These are phyloP conservation scores for Cetradonia linearis DNA, from an alignment of 495 filamentous ascomycete species.

Conservation along the genomic window DNA sequence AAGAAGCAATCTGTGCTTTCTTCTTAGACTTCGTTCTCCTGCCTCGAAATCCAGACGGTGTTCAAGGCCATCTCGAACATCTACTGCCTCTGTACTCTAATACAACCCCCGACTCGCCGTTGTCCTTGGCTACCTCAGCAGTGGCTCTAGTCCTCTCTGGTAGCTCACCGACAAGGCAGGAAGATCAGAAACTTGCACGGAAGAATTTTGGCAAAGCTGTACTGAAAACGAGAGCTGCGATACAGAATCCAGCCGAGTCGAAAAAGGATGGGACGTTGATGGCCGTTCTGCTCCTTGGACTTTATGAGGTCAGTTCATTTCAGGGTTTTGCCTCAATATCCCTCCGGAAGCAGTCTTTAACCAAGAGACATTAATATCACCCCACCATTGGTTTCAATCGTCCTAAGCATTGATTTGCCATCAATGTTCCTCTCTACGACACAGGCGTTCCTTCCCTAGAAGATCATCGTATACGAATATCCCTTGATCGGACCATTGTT, in stretches of 20 bases:
- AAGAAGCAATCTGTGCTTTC: constrained; percentile 45
- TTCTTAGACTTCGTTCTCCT: constrained; percentile 46
- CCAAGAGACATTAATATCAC: background rate
- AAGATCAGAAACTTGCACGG: constrained; percentile 32
- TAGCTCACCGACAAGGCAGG: constrained; percentile 37
- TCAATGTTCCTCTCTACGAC: background rate
- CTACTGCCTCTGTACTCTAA: constrained; percentile 45
- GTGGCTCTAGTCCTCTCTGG: constrained; percentile 44
- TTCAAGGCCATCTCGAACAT: constrained; percentile 46
- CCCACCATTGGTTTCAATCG: background rate
- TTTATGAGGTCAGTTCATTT: constrained; percentile 58
- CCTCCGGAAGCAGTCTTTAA: background rate
- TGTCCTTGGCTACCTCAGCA: constrained; percentile 50
- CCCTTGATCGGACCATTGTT: background rate
- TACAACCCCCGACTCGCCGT: constrained; percentile 35
- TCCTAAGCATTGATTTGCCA: background rate
- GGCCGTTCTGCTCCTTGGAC: constrained; percentile 49
- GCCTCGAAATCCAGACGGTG: constrained; percentile 33
- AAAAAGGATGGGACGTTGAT: constrained; percentile 48
- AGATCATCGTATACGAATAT: too few relatives aligned
- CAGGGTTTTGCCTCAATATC: background rate
- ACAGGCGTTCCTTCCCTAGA: too few relatives aligned
- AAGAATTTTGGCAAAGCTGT: constrained; percentile 40
- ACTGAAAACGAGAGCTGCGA: constrained; percentile 41
- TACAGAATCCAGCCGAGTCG: constrained; percentile 39